Evolutionary conservation across 2,329 filamentous ascomycete species (phyloP).

Genomic region (Cercospora zeina): DNA sequence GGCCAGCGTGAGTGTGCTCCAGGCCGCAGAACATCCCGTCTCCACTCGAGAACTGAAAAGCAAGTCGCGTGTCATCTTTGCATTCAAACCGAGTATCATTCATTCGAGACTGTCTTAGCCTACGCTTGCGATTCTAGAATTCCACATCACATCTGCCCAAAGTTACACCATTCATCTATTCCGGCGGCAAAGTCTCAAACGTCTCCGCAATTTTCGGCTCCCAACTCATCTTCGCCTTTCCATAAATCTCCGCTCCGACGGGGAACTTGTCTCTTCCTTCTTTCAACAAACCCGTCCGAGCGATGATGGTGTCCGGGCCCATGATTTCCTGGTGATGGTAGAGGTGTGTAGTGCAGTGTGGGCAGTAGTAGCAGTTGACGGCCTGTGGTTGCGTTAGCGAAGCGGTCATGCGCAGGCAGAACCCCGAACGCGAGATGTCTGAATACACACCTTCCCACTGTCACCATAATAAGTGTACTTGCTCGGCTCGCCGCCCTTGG

Average conservation of each 20-base stretch:
- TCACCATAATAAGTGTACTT: constrained; percentile 60
- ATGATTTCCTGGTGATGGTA: constrained; percentile 59
- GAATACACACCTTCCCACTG: constrained; percentile 42
- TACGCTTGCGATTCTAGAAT: not conserved
- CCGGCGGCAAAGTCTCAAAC: constrained; percentile 49
- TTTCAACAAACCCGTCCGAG: constrained; percentile 53
- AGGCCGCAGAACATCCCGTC: no score
- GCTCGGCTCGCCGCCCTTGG: constrained; percentile 50
- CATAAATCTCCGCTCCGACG: constrained; percentile 57
- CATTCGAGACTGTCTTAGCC: not conserved
- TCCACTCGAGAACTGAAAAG: no score
- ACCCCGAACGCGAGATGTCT: not conserved
- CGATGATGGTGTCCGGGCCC: constrained; percentile 54
- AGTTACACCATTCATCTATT: constrained; percentile 25
- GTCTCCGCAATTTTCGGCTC: constrained; percentile 54
- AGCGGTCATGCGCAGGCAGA: not conserved
- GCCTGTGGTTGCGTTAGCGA: constrained; percentile 33
- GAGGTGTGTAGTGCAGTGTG: constrained; percentile 56
- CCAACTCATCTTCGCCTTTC: constrained; percentile 55
- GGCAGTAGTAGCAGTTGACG: constrained; percentile 60
- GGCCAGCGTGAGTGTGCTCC: no score
- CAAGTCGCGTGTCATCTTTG: no score
- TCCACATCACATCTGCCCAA: not conserved
- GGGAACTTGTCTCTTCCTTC: constrained; percentile 51
- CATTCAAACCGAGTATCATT: not conserved